Percentiles rank a stretch among this genome's conserved stretches.
phyloP scores from a whole-genome alignment of 1,139 yeast species.

The Protomyces inouyei region DNA sequence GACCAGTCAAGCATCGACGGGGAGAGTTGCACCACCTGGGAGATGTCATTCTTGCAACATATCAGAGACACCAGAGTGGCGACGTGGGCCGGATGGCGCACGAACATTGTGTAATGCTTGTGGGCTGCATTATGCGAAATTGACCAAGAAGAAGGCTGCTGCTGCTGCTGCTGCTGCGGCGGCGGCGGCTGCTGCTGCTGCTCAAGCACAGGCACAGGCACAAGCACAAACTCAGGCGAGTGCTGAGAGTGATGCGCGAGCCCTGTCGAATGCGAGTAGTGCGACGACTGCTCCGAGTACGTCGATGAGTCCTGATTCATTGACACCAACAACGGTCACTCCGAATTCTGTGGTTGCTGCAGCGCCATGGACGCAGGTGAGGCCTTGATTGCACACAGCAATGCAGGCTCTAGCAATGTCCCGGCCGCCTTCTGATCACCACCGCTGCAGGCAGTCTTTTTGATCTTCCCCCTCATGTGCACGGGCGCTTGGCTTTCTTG shows the following conservation, averaged over 20 bases:
- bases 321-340: too few species aligned
- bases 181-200: not conserved
- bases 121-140: constrained; percentile 68
- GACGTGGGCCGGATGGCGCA: constrained; percentile 73
- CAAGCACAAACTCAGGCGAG: not conserved
- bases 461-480: too few species aligned
- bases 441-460: too few species aligned
- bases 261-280: too few species aligned
- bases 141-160: constrained; percentile 16
- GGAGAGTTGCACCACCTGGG: constrained; percentile 29
- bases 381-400: too few species aligned
- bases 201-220: not conserved
- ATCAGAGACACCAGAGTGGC: constrained; percentile 76
- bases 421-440: too few species aligned
- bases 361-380: too few species aligned
- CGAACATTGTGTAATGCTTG: constrained; percentile 76
- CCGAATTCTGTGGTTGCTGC: too few species aligned
- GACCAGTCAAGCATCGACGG: not conserved
- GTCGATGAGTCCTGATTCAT: too few species aligned
- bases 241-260: not conserved
- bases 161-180: not conserved
- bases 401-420: too few species aligned
- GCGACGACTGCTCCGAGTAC: too few species aligned
- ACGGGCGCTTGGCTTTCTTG: too few species aligned
- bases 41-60: constrained; percentile 60